Base-by-base conservation (phyloP, 202 grass and related monocot genomes). In the Miscanthus sacchariflorus region DNA sequence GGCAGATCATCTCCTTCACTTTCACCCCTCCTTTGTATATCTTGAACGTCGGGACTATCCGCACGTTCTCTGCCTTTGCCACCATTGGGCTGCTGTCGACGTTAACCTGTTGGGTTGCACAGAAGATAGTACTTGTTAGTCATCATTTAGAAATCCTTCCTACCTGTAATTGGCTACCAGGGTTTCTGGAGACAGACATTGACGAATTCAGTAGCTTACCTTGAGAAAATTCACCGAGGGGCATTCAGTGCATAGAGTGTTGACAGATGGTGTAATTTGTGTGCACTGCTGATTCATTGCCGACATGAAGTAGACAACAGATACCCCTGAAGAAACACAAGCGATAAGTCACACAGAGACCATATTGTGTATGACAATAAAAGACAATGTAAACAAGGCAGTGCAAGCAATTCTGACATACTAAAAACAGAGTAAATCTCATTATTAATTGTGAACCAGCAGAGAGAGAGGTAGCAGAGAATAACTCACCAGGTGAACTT, bases 1-100 rank as follows among this genome's bases (percentile, higher is more conserved):
- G 95, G 83, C 91, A 95, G 77, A 98, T 91, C 91, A 98, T 98
- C 93, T 98, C 95, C 88, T 98, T 98, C 85, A 93, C 86, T 84
- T 81, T 86, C 67, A 56, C 74, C 70, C 95, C 91, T 9, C 89
- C 81, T 90, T 98, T 98, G 90, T 95, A 98, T 87, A 98, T 93
- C 93, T 95, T 95, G 70, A 98, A 98, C 48, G 93, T 95, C 1
- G 95, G 95, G 76, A 98, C 86, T 33, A 95, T 86, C 14, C 91
- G 89, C 64, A 98, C 89, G 18, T 91, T 95, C 91, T 98, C 95
- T 70, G 81, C 64, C 87, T 77, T 95, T 9, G 93, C 91, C 23
- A 98, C 86, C 43, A 80, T 44, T 64, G 88, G 90, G 58, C 50
- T 91, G 42, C 91, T 87, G 81, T 92, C 89, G 64, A 96, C 42